Evolutionary conservation across 2,329 filamentous ascomycete genomes (phyloP).

Genomic region (Aspergillus eucalypticola): DNA sequence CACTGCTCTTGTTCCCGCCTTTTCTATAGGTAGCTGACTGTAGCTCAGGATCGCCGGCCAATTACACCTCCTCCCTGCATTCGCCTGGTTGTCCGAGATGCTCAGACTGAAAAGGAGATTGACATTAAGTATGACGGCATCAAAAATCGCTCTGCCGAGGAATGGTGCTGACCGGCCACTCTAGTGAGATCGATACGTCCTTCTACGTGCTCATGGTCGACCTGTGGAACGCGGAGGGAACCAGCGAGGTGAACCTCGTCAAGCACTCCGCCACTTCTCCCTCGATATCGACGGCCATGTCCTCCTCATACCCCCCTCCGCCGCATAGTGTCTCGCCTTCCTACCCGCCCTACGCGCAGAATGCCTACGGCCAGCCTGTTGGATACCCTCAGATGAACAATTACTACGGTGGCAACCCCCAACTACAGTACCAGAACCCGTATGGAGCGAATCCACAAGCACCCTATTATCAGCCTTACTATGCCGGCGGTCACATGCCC

Average conservation of each 20-base stretch:
- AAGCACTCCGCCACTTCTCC: slow-evolving; percentile 66
- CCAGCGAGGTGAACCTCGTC: slow-evolving; percentile 67
- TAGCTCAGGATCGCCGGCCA: slow-evolving; percentile 76
- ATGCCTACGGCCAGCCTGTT: slow-evolving; percentile 44
- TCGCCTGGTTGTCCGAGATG: slow-evolving; percentile 75
- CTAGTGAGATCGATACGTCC: slow-evolving; percentile 68
- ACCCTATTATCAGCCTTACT: slow-evolving; percentile 36
- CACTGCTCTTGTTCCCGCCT: not conserved
- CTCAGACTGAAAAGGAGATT: slow-evolving; percentile 73
- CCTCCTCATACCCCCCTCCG: slow-evolving; percentile 68
- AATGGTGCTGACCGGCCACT: slow-evolving; percentile 18
- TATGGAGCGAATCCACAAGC: slow-evolving; percentile 33
- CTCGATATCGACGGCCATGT: slow-evolving; percentile 78
- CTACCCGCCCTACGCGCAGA: slow-evolving; percentile 40
- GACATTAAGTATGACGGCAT: slow-evolving; percentile 69
- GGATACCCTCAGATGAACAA: slow-evolving; percentile 39
- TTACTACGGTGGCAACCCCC: slow-evolving; percentile 38
- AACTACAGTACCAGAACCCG: slow-evolving; percentile 37
- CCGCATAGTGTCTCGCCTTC: slow-evolving; percentile 41
- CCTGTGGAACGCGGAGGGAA: slow-evolving; percentile 64
- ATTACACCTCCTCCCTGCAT: slow-evolving; percentile 96
- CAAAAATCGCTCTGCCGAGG: too few relatives aligned
- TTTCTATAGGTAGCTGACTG: not conserved
- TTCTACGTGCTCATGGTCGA: slow-evolving; percentile 71
- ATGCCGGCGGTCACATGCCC: slow-evolving; percentile 36